Conservation (phyloP, 139 green algal genomes). For the Ettlia oleoabundans region DNA sequence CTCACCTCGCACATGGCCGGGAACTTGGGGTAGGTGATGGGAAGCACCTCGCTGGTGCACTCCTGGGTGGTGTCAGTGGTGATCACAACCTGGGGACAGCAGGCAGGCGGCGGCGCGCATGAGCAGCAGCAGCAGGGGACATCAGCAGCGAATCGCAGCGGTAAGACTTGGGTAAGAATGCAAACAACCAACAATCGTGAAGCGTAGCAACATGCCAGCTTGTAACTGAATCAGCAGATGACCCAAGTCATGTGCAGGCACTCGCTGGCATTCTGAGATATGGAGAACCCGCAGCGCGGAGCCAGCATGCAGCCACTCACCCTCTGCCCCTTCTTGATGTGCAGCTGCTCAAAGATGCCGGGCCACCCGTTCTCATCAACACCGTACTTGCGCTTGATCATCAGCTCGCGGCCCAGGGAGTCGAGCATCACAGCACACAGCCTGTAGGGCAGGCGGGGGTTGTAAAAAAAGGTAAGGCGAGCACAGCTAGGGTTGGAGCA, state of each 20-base stretch:
- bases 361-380: conserved; percentile 79
- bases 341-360: conserved; percentile 61
- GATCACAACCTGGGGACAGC: conserved; percentile 49
- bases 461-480: no score
- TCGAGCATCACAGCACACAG: conserved; percentile 89
- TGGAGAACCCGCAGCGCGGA: no score
- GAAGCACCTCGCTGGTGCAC: conserved; percentile 62
- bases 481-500: no score
- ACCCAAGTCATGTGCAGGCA: no score
- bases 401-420: conserved; percentile 82
- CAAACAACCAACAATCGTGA: no score
- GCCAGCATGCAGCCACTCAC: conserved; percentile 14
- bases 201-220: no score
- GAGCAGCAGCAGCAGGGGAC: no score
- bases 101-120: not conserved
- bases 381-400: conserved; percentile 67
- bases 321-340: conserved; percentile 46
- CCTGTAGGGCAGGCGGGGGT: no score
- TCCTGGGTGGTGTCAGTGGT: conserved; percentile 57
- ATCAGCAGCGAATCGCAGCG: no score
- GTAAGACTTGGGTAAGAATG: no score
- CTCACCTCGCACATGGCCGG: conserved; percentile 58
- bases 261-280: no score
- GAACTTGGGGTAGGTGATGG: conserved; percentile 86
- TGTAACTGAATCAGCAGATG: no score